These are phyloP conservation scores for Arabidopsis lyrata DNA, from an alignment of 441 rosid genomes.

Conservation along the genomic window DNA sequence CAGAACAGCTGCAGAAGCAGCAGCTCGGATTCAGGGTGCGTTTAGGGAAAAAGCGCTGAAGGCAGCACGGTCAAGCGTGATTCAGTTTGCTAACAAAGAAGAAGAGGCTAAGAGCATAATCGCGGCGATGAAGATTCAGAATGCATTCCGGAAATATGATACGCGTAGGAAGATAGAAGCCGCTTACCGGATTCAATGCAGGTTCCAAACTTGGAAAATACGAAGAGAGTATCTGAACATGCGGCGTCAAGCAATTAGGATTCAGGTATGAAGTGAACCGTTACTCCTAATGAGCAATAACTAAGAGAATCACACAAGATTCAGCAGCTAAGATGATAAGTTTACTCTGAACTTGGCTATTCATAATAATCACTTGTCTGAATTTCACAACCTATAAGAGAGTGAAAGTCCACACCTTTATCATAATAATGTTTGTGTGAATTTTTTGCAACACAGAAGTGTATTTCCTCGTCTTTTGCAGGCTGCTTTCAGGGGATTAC, in stretches of 20 bases:
- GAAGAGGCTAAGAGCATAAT: conserved; percentile 75
- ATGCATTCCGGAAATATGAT: conserved; percentile 84
- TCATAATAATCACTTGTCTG: too few relatives aligned
- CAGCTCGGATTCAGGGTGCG: conserved; percentile 87
- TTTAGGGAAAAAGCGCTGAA: conserved; percentile 83
- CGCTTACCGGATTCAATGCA: conserved; percentile 80
- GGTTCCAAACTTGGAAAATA: conserved; percentile 89
- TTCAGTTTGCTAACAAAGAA: conserved; percentile 63
- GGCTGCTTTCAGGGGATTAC: conserved; percentile 91
- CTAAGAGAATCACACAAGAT: conserved; percentile 54
- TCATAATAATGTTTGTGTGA: conserved; percentile 16
- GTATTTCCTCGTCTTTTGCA: conserved; percentile 42
- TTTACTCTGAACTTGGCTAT: too few relatives aligned
- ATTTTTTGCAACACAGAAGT: not conserved
- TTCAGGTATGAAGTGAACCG: conserved; percentile 85
- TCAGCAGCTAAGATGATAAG: too few relatives aligned
- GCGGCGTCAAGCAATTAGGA: conserved; percentile 79
- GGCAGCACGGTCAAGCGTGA: conserved; percentile 54
- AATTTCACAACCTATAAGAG: too few relatives aligned
- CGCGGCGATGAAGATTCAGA: conserved; percentile 95
- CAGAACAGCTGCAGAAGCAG: conserved; percentile 90
- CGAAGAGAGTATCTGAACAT: conserved; percentile 72
- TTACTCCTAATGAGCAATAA: not conserved
- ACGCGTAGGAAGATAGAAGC: conserved; percentile 78
- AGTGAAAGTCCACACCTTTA: not conserved